Base-by-base conservation (phyloP, 352 stramenopile genomes). In the Pythium monospermum region DNA sequence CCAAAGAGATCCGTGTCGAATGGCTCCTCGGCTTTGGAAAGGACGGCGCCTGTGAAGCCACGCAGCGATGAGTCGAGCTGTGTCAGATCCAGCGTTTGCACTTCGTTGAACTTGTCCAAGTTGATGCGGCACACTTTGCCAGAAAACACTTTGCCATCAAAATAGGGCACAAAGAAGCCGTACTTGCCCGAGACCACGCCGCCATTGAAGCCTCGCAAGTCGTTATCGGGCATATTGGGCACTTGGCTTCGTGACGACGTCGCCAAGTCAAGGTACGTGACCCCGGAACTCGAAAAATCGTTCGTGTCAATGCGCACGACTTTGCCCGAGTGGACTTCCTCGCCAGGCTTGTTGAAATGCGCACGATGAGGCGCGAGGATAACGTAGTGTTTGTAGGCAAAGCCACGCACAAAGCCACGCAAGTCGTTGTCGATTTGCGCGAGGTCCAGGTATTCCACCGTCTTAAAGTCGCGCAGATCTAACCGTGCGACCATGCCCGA, bases 121-220 rank as follows among this genome's bases (percentile, higher is more conserved):
- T 90, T 92, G 56, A 90, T 80, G 46, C 81, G 69, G 22, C 80
- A 89, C 12, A 92, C 60, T 37, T 85, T 89, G 6, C 81, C 81
- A 1, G 78, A 87, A 57, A 85, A 86, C 0, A 53, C 58, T 3
- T 52, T 60, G 19, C 81, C 81, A 26, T 88, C 81, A 36, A 88
- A 92, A 53, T 74, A 88, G 5, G 81, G 81, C 22, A 87, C 65
- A 47, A 92, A 87, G 55, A 87, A 88, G 7, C 75, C 81, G 49
- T 90, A 92, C 52, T 90, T 86, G 21, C 81, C 81, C 2, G 81
- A 90, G 0, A 78, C 79, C 8, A 85, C 59, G 26, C 76, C 81
- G 4, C 72, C 75, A 19, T 56, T 67, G 44, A 92, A 92, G n/a
- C 81, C 81, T 13, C 81, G 69, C 0, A 92, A 54, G 7, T 78